Evolutionary conservation across 2,329 filamentous ascomycete genomes (phyloP).

Genomic region (Zelopaecilomyces penicillatus): DNA sequence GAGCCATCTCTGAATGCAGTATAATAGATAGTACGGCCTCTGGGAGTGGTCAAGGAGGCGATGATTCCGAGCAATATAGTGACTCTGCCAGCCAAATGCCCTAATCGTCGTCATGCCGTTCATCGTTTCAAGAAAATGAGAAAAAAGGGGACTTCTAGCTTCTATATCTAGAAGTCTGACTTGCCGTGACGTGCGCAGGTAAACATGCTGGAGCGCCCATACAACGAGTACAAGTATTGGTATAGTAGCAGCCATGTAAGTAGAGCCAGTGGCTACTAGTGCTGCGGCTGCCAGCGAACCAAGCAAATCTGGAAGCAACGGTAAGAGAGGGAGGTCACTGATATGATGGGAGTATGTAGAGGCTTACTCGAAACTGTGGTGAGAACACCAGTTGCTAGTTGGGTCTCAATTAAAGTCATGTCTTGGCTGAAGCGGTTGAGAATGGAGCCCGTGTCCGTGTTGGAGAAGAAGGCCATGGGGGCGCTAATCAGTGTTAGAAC

Average conservation of each 20-base stretch:
- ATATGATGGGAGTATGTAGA: not conserved
- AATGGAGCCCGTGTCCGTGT: slow-evolving; percentile 12
- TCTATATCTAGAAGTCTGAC: slow-evolving; percentile 27
- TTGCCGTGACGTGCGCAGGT: slow-evolving; percentile 19
- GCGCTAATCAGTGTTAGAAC: slow-evolving; percentile 1
- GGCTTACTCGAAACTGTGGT: slow-evolving; percentile 1
- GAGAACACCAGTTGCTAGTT: slow-evolving; percentile 6
- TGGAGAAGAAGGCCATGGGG: slow-evolving; percentile 14
- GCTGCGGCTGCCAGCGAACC: slow-evolving; percentile 3
- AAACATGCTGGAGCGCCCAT: slow-evolving; percentile 7
- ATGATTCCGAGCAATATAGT: not conserved
- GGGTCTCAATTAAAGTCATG: slow-evolving; percentile 8
- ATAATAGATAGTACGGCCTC: not conserved
- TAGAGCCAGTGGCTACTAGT: slow-evolving; percentile 6
- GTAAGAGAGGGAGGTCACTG: no score
- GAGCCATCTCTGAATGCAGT: not conserved
- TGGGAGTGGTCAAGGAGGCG: not conserved
- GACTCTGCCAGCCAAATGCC: slow-evolving; percentile 39
- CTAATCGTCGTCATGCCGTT: slow-evolving; percentile 40
- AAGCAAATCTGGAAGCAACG: slow-evolving; percentile 4
- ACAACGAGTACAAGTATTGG: slow-evolving; percentile 4
- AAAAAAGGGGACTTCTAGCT: slow-evolving; percentile 25
- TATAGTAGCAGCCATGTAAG: slow-evolving; percentile 5
- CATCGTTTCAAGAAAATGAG: slow-evolving; percentile 33
- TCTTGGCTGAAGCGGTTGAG: slow-evolving; percentile 18